Evolutionary conservation across 768 basidiomycete genomes (phyloP).

Genomic region (Calvatia gigantea): DNA sequence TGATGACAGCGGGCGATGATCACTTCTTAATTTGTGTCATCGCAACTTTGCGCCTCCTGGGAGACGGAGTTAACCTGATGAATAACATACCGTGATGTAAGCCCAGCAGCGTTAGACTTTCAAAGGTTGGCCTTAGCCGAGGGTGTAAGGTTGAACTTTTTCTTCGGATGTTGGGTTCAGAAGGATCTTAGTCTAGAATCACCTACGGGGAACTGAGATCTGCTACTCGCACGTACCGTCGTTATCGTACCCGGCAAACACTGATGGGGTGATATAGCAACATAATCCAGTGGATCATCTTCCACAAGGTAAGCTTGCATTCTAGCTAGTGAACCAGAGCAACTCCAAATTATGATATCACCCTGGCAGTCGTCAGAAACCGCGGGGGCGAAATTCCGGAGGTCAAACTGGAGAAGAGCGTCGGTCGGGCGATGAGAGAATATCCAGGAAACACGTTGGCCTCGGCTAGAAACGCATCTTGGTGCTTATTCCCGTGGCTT

Average conservation of each 20-base stretch:
- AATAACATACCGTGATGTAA: too few species aligned
- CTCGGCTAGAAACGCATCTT: neutral
- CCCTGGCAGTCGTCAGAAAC: neutral
- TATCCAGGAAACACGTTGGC: neutral
- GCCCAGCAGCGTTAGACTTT: too few species aligned
- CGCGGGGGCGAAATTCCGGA: neutral
- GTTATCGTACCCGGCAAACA: neutral
- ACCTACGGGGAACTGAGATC: too few species aligned
- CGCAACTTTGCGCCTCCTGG: too few species aligned
- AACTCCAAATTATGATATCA: neutral
- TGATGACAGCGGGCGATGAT: too few species aligned
- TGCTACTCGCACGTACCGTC: too few species aligned
- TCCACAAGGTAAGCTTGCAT: neutral
- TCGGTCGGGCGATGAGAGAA: neutral
- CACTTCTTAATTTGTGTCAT: too few species aligned
- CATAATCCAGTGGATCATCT: neutral
- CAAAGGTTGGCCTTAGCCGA: too few species aligned
- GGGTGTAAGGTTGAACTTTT: too few species aligned
- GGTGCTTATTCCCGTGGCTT: slow-evolving; percentile 6
- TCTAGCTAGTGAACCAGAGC: neutral
- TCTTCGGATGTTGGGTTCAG: too few species aligned
- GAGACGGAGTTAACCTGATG: too few species aligned
- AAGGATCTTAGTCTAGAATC: too few species aligned
- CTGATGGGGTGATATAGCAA: neutral
- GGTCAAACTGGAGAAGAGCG: neutral